Conservation (phyloP, 2,329 filamentous ascomycete genomes). For the Byssothecium circinans region DNA sequence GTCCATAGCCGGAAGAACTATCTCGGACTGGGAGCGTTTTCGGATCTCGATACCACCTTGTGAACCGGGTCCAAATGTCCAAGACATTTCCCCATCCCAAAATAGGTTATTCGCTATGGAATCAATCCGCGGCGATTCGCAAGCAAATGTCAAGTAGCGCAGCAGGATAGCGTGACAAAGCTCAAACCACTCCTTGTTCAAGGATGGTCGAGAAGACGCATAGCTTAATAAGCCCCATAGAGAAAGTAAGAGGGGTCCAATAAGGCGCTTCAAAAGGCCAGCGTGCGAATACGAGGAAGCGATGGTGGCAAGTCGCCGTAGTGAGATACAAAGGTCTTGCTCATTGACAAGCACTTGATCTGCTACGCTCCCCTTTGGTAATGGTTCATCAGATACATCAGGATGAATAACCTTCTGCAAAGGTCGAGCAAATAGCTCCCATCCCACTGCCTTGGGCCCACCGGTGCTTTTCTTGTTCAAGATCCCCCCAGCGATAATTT, state of each 20-base stretch:
- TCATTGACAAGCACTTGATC: conserved; percentile 52
- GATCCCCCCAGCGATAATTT: conserved; percentile 68
- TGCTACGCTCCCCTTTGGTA: conserved; percentile 50
- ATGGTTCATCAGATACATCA: conserved; percentile 40
- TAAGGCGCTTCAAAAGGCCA: conserved; percentile 63
- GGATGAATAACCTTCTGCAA: conserved; percentile 57
- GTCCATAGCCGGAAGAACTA: conserved; percentile 75
- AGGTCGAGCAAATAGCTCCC: conserved; percentile 63
- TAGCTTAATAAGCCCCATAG: conserved; percentile 66
- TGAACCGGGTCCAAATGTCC: conserved; percentile 55
- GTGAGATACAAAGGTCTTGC: conserved; percentile 52
- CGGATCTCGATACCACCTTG: conserved; percentile 58
- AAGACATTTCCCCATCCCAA: conserved; percentile 55
- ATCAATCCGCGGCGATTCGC: conserved; percentile 54
- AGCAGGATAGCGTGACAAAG: conserved; percentile 27
- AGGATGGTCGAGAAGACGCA: conserved; percentile 37
- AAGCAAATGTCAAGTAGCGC: conserved; percentile 59
- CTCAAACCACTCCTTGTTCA: conserved; percentile 30
- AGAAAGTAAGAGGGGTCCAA: conserved; percentile 61
- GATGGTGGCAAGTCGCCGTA: conserved; percentile 60
- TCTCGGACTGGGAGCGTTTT: conserved; percentile 70
- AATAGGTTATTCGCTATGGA: conserved; percentile 58
- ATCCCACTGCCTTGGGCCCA: conserved; percentile 63
- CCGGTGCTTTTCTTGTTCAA: conserved; percentile 65
- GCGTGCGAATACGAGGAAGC: conserved; percentile 67